Percentiles rank a stretch among this genome's conserved stretches.
Conservation (phyloP, 345 rosid genomes). For the Eucalyptus cloeziana region DNA sequence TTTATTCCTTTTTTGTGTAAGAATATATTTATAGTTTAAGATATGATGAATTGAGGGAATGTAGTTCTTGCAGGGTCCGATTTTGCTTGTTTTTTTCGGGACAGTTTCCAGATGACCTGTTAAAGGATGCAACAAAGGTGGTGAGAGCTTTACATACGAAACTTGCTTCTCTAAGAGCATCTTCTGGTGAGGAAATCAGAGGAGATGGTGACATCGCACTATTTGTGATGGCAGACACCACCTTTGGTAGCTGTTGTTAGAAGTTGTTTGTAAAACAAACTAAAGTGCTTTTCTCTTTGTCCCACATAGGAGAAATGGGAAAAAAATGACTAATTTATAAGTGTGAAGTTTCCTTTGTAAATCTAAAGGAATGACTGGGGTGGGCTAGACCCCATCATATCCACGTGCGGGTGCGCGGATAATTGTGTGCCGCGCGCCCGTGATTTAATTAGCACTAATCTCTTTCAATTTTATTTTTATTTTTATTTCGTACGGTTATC, state of each 20-base stretch:
- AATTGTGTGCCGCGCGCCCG: too few species aligned
- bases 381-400: too few species aligned
- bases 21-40: background rate
- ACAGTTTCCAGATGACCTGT: constrained; percentile 79
- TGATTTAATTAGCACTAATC: too few species aligned
- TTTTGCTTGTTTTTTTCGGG: background rate
- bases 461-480: too few species aligned
- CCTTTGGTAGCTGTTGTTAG: constrained; percentile 90
- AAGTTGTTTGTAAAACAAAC: too few species aligned
- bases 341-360: too few species aligned
- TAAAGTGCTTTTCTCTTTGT: too few species aligned
- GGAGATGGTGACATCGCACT: constrained; percentile 36
- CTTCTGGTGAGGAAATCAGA: background rate
- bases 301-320: too few species aligned
- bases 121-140: constrained; percentile 56
- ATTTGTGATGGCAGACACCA: constrained; percentile 86
- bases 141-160: constrained; percentile 30
- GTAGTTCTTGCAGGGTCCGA: background rate
- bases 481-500: too few species aligned
- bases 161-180: constrained; percentile 18
- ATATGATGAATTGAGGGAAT: background rate
- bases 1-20: background rate
- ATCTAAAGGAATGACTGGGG: too few species aligned
- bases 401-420: too few species aligned
- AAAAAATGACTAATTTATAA: too few species aligned